Base-by-base conservation (phyloP, 805 yeast genomes). In the Pichia heedii region DNA sequence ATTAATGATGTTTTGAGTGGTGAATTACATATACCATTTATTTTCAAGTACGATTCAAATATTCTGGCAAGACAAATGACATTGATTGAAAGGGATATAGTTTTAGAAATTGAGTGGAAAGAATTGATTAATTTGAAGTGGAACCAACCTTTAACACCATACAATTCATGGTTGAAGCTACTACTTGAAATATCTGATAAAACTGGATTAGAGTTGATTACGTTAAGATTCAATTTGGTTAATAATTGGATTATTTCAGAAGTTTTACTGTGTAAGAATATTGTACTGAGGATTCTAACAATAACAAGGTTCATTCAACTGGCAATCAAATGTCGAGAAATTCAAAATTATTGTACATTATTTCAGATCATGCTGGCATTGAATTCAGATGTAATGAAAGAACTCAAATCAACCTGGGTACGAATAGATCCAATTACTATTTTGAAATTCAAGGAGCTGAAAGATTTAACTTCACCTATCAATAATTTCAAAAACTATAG, bases 221-320 rank as follows among this genome's bases (percentile, higher is more conserved):
- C 87, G 33, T 73, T 94, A 0, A 69, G 98, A 47, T 93, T 89
- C 69, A 89, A 90, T 57, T 66, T 90, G 46, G 80, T 85, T 67
- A 89, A 85, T 7, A 86, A 85, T 54, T 90, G 97, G 97, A 79
- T 89, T 34, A 78, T 85, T 29, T 85, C 96, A 0, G 96, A 90
- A 65, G 76, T 93, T 43, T 61, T 87, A 15, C 65, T 90, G 47
- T 86, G 96, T 10, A 70, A 69, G 44, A 66, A 71, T 36, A 67
- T 74, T 22, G 68, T 67, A 3, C 75, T 85, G 51, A 70, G 90
- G 50, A 76, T 79, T 36, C 70, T 76, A 44, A 73, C 89, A 1
- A 74, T 89, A n/a, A 79, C 87, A n/a, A 70, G 90, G 51, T 87
- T 84, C 54, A 86, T 90, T 46, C 95, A 86, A 53, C 66, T 90